Base-by-base conservation (phyloP, 768 basidiomycete species). In the Boletus sensibilis region DNA sequence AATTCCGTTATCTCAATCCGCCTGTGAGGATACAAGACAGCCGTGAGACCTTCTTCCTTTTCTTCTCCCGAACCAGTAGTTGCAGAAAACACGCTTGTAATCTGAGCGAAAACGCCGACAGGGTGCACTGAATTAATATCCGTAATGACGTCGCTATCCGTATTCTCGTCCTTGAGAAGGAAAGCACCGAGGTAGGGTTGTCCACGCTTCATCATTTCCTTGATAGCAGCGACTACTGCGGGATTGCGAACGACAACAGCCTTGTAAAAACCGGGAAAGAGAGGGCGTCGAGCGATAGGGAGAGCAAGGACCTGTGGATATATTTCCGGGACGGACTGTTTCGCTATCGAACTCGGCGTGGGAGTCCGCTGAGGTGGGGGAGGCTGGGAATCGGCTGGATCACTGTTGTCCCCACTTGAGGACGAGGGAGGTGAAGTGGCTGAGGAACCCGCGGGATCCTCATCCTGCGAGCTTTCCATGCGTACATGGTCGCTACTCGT, bases 231-330 rank as follows among this genome's bases (percentile, higher is more conserved):
- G 38, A 98, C 94, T 33, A 99, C 96, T 0, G 85, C 81, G 0
- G 93, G 92, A 62, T 98, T 91, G 21, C 87, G 84, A 50, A 99
- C 82, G 55, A 98, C 94, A 48, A 98, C 95, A 3, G 95, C 96
- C 71, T 98, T 97, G 81, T 98, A 98, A 74, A 98, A 97, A 31
- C 94, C 94, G 5, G 96, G 96, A 76, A 98, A 98, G 44, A 98
- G 86, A 1, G 96, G 96, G 18, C 96, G 83, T 41, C 94, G 87
- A 33, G 94, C 94, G 57, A 98, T 98, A 4, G 96, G 96, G 0
- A 98, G 83, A 2, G 95, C 96, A 27, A 98, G 82, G 41, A 98
- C 88, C 69, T 96, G 92, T 1, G 96, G 95, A 72, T 98, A 98
- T 56, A 84, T 68, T 71, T 94, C 92, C 1, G 95, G 94, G 5